Evolutionary conservation across 192 early-diverging fungal species (phyloP).

Genomic region (Thamnidium elegans): DNA sequence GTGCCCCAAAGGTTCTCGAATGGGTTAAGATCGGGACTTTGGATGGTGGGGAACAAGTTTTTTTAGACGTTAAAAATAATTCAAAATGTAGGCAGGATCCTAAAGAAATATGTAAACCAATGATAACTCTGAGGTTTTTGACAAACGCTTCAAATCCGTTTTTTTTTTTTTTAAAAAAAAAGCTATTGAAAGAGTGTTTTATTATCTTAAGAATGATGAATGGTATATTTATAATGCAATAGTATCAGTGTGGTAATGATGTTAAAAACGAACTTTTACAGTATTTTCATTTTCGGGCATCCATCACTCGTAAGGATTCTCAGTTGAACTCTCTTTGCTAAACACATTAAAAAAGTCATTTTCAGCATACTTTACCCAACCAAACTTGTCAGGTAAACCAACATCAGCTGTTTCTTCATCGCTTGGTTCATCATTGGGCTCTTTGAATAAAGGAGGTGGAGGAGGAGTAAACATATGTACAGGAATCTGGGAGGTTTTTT

Average conservation of each 20-base stretch:
- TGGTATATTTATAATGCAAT: constrained; percentile 20
- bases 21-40: constrained; percentile 1
- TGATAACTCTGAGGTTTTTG: no score
- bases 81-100: no score
- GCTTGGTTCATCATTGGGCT: constrained; percentile 12
- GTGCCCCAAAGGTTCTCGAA: constrained; percentile 2
- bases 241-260: constrained; percentile 19
- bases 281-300: constrained; percentile 17
- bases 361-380: constrained; percentile 15
- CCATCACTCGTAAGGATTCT: constrained; percentile 18
- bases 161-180: neutral
- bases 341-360: constrained; percentile 20
- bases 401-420: constrained; percentile 14
- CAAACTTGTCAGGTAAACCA: constrained; percentile 18
- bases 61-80: no score
- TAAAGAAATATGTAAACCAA: no score
- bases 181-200: constrained; percentile 13
- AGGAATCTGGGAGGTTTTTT: constrained; percentile 18
- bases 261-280: constrained; percentile 17
- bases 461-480: constrained; percentile 13
- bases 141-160: no score
- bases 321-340: constrained; percentile 15
- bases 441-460: constrained; percentile 14
- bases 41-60: no score
- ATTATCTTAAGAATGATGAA: constrained; percentile 16